Percentiles rank a stretch among this genome's conserved stretches.
These are phyloP conservation scores for Angophora floribunda DNA, from an alignment of 345 rosid species.

Conservation along the genomic window DNA sequence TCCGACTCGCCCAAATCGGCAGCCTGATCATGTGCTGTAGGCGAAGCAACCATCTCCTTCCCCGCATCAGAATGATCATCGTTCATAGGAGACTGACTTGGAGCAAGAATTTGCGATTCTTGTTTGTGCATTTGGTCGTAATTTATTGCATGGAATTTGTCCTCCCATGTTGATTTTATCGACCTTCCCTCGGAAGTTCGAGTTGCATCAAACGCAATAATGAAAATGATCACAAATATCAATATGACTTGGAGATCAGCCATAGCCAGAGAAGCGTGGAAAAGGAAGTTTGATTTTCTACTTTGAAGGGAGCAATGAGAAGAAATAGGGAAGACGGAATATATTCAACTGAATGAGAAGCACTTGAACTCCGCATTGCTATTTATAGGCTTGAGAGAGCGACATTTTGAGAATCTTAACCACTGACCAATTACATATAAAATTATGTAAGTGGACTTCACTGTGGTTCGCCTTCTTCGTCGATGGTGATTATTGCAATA, in stretches of 20 bases:
- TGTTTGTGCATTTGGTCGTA: neutral
- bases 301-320: neutral
- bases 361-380: neutral
- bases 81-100: neutral
- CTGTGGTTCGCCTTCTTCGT: neutral
- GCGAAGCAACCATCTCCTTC: neutral
- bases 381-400: neutral
- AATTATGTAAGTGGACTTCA: neutral
- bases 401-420: neutral
- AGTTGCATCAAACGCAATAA: constrained; percentile 8
- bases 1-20: neutral
- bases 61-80: neutral
- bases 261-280: neutral
- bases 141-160: neutral
- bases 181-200: neutral
- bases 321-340: neutral
- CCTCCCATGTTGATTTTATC: neutral
- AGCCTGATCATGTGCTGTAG: neutral
- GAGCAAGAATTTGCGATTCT: neutral
- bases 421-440: neutral
- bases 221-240: constrained; percentile 3
- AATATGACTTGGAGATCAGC: constrained; percentile 1
- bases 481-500: neutral
- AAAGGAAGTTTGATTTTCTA: neutral
- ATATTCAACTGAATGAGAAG: neutral